Evolutionary conservation across 2,329 filamentous ascomycete species (phyloP), one percentile per base, ranked within the genome.

Genomic region (Cladosporium sp.): DNA sequence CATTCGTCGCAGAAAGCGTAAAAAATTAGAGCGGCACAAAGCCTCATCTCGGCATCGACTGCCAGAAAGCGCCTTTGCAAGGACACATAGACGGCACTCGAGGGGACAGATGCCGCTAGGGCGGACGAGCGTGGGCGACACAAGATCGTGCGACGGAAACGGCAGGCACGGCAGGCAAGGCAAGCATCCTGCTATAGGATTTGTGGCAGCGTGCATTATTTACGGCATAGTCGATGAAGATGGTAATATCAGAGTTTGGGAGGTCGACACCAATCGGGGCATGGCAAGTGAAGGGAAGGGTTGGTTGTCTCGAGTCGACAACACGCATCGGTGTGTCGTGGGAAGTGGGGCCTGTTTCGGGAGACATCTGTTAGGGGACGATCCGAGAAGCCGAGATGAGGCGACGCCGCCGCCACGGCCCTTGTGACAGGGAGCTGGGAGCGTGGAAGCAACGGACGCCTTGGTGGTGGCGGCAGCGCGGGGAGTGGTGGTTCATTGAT

Each of bases 401-500:
- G 29, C 59, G 61, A 56, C 29, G 49, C 60, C 52, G 52, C 52
- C 29, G 52, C 52, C 52, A 33, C 31, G 50, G 50, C 61, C 61
- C 61, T 63, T 56, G 61, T 63, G 61, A 63, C 61, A 56, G 61
- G 61, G 61, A 63, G 61, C 61, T 56, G 61, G 61, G 50, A 63
- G 21, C 23, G 55, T 23, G 29, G 33, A 21, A 57, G 23, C 61
- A 26, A 56, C 35, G 50, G 23, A 23, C 26, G 50, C 26, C 61
- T 63, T 62, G 59, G 29, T 52, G 31, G 46, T 62, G 61, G 50
- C 26, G 61, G 50, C 49, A 50, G 60, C 61, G 61, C 50, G 61
- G 50, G 61, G 59, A n/a, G 44, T 14, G 37, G 37, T 49, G 60
- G 21, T 53, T 40, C 23, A 16, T 53, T 46, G 23, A 16, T 49